Conservation (phyloP, 148 eudicot species). For the Spergularia bocconei region DNA sequence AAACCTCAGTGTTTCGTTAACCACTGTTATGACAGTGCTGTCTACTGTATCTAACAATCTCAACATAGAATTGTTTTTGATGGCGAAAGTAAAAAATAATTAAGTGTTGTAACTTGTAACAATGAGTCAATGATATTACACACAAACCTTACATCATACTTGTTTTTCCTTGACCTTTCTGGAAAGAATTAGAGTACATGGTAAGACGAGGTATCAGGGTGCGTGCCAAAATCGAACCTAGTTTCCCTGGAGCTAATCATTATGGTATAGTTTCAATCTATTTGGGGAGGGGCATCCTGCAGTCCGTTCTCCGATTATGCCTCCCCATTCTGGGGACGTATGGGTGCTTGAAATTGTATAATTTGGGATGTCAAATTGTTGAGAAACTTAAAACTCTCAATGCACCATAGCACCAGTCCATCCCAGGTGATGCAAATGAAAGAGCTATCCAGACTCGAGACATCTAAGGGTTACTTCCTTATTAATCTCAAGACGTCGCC, state of each 20-base stretch:
- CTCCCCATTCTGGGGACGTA: neutral
- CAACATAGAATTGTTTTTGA: too few species aligned
- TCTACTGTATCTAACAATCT: too few species aligned
- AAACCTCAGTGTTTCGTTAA: too few species aligned
- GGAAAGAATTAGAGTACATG: neutral
- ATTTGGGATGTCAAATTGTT: neutral
- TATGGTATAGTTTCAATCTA: neutral
- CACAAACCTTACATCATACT: neutral
- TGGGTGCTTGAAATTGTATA: neutral
- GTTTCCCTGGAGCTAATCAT: neutral
- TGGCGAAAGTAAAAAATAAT: too few species aligned
- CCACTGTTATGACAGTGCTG: too few species aligned
- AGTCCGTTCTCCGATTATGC: neutral
- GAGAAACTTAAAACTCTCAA: neutral
- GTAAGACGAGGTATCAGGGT: neutral
- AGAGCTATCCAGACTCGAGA: neutral
- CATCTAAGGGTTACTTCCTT: conserved; percentile 48
- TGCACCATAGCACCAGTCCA: neutral
- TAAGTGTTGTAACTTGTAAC: too few species aligned
- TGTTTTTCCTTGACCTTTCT: neutral
- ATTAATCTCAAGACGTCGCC: conserved; percentile 79
- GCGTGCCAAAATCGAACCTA: neutral
- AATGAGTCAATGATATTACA: too few species aligned
- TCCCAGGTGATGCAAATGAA: neutral
- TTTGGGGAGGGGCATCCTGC: neutral